These are phyloP conservation scores for Rutstroemia sp. DNA, from an alignment of 2,329 filamentous ascomycete genomes.

Conservation along the genomic window DNA sequence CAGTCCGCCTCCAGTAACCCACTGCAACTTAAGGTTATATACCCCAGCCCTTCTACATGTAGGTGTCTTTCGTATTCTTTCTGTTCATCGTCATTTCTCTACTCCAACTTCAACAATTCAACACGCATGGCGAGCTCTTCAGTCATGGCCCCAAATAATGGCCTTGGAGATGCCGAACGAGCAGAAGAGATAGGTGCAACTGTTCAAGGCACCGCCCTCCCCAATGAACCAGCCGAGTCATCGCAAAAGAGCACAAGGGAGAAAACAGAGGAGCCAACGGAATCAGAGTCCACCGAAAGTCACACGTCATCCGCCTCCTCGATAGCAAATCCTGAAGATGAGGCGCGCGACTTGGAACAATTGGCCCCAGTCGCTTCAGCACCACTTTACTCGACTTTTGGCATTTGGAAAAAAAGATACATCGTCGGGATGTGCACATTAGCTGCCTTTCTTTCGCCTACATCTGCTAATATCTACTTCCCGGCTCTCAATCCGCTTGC, in stretches of 20 bases:
- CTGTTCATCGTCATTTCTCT: not conserved
- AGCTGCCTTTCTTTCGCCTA: conserved; percentile 30
- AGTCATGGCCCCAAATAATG: conserved; percentile 19
- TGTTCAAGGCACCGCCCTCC: conserved; percentile 12
- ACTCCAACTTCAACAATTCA: not conserved
- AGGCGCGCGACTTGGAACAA: conserved; percentile 23
- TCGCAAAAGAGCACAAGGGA: conserved; percentile 13
- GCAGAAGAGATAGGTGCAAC: conserved; percentile 14
- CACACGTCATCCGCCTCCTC: conserved; percentile 8
- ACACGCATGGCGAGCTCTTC: conserved; percentile 11
- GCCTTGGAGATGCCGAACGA: conserved; percentile 16
- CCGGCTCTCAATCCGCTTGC: conserved; percentile 30
- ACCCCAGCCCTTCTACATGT: not conserved
- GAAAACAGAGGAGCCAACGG: conserved; percentile 3
- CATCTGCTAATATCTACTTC: conserved; percentile 30
- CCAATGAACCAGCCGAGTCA: conserved; percentile 11
- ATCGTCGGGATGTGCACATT: conserved; percentile 46
- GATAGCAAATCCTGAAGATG: conserved; percentile 17
- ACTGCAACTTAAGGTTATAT: not conserved
- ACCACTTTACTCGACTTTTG: conserved; percentile 28
- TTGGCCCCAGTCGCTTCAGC: conserved; percentile 22
- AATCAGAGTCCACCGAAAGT: not conserved
- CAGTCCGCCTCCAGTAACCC: not conserved
- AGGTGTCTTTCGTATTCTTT: not conserved
- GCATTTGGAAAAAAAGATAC: conserved; percentile 37